phyloP scores from a whole-genome alignment of 192 early-diverging fungal species.

The Backusella circina region DNA sequence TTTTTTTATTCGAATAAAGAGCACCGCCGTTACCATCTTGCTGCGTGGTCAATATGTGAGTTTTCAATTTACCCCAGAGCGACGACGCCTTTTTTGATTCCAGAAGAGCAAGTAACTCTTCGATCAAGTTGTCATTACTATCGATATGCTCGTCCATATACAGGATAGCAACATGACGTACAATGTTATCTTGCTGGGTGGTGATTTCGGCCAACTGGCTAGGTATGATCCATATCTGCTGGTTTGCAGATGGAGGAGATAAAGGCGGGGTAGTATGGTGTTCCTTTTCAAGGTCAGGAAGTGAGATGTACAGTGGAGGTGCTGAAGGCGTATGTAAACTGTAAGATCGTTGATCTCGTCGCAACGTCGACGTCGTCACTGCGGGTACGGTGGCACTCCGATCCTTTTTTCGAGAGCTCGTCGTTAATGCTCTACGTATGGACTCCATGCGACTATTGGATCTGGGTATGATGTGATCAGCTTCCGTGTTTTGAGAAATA shows the following conservation, averaged over 20 bases:
- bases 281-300: slow-evolving; percentile 3
- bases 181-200: neutral
- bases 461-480: neutral
- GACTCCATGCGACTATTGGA: neutral
- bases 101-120: neutral
- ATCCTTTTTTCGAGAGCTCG: neutral
- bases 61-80: slow-evolving; percentile 18
- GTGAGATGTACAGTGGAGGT: neutral
- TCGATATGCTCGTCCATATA: neutral
- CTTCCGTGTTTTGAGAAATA: neutral
- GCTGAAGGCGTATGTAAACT: neutral
- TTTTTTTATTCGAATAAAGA: slow-evolving; percentile 6
- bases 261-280: slow-evolving; percentile 1
- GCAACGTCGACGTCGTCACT: neutral
- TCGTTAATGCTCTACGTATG: slow-evolving; percentile 10
- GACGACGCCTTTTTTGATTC: slow-evolving; percentile 9
- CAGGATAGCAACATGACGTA: slow-evolving; percentile 2
- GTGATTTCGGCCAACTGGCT: neutral
- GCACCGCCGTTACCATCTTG: neutral
- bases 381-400: neutral
- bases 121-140: neutral
- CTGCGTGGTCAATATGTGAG: neutral
- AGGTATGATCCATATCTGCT: slow-evolving; percentile 3
- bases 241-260: slow-evolving; percentile 8
- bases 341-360: neutral